Percentiles rank a stretch among this genome's conserved stretches.
These are phyloP conservation scores for Acanthamoeba castellanii DNA, from an alignment of 208 protist species.

Conservation along the genomic window DNA sequence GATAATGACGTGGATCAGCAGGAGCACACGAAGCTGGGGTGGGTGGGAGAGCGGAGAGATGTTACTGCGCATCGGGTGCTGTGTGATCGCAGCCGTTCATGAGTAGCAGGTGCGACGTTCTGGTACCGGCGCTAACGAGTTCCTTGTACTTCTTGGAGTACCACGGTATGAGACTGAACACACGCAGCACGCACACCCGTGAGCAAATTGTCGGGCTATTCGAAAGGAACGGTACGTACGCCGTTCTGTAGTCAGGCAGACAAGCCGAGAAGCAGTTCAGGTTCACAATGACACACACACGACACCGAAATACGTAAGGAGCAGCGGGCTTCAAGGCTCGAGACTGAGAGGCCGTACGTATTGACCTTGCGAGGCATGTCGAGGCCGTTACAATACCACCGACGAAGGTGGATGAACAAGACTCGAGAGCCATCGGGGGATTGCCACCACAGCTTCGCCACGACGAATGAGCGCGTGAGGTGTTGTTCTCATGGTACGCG, in stretches of 20 bases:
- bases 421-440: conserved; percentile 35
- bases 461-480: too few species aligned
- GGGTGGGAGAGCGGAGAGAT: not conserved
- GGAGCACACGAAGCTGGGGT: not conserved
- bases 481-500: too few species aligned
- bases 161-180: not conserved
- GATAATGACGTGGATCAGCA: not conserved
- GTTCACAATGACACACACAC: not conserved
- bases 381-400: conserved; percentile 66
- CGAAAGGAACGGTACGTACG: not conserved
- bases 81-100: conserved; percentile 71
- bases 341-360: not conserved
- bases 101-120: conserved; percentile 48
- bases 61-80: conserved; percentile 37
- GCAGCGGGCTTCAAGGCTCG: not conserved
- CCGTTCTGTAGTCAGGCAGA: too few species aligned
- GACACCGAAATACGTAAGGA: not conserved
- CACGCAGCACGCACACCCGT: not conserved
- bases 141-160: conserved; percentile 29
- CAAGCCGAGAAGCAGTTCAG: too few species aligned
- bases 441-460: conserved; percentile 10
- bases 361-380: conserved; percentile 1
- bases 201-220: not conserved
- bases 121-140: not conserved
- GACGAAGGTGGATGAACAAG: conserved; percentile 27